These are phyloP conservation scores for Jamesozyma hellenica DNA, from an alignment of 805 yeast genomes.

Conservation along the genomic window DNA sequence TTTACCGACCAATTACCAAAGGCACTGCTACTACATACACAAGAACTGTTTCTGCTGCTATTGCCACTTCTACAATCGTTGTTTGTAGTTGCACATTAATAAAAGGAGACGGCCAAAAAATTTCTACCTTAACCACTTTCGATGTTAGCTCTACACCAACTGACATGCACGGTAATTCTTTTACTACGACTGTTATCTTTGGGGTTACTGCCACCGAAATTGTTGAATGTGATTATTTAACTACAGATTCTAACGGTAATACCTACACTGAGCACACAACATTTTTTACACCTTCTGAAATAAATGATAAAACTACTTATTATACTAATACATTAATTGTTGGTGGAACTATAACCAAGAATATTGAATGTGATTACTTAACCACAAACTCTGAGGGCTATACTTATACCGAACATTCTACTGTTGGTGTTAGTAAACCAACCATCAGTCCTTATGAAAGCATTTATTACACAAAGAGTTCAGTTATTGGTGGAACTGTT, in stretches of 20 bases:
- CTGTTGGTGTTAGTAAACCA: too few species aligned
- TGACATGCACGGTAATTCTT: conserved; percentile 5
- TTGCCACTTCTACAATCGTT: neutral
- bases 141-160: conserved; percentile 3
- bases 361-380: too few species aligned
- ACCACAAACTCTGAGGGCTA: too few species aligned
- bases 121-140: conserved; percentile 3
- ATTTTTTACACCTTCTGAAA: too few species aligned
- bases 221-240: neutral
- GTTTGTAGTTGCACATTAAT: neutral
- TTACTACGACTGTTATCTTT: neutral
- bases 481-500: too few species aligned
- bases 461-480: too few species aligned
- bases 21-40: neutral
- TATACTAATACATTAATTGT: too few species aligned
- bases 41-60: neutral
- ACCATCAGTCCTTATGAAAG: too few species aligned
- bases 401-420: too few species aligned
- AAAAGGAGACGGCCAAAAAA: neutral
- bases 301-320: too few species aligned
- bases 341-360: too few species aligned
- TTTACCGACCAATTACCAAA: too few species aligned
- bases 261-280: neutral
- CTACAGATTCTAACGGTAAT: neutral
- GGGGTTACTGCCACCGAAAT: neutral